A percentile compares a stretch with the other conserved stretches of the same genome.
Conservation (phyloP, 2,329 filamentous ascomycete genomes). For the Aureobasidium pullulans region DNA sequence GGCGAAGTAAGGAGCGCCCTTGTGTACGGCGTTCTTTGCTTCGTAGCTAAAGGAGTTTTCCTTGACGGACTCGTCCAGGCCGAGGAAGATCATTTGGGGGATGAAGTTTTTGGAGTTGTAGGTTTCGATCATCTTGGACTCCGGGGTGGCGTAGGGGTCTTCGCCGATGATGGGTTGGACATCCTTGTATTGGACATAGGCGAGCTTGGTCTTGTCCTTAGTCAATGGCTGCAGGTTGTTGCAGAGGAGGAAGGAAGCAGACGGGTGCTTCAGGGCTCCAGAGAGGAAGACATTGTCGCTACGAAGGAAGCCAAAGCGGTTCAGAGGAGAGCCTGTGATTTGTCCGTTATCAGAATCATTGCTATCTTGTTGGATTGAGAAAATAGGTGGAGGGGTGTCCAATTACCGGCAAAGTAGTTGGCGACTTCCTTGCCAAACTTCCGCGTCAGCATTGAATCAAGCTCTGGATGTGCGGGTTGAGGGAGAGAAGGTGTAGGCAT, state of each 20-base stretch:
- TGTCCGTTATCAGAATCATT: not conserved
- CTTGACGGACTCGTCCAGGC: constrained; percentile 60
- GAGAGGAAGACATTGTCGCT: constrained; percentile 63
- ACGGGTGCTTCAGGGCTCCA: constrained; percentile 57
- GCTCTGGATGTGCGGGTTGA: constrained; percentile 49
- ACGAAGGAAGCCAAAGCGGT: constrained; percentile 73
- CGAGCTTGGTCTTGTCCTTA: constrained; percentile 53
- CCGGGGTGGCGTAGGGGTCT: constrained; percentile 62
- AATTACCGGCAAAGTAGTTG: constrained; percentile 67
- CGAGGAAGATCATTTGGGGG: constrained; percentile 76
- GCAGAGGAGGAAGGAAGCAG: constrained; percentile 68
- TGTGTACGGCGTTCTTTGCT: constrained; percentile 59
- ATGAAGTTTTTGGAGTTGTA: constrained; percentile 64
- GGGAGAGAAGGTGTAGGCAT: constrained; percentile 44
- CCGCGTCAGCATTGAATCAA: constrained; percentile 63
- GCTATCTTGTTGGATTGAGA: not conserved
- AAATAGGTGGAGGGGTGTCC: not conserved
- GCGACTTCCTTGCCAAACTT: constrained; percentile 73
- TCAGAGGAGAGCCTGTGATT: constrained; percentile 57
- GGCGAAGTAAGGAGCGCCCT: constrained; percentile 78
- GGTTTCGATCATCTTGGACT: constrained; percentile 63
- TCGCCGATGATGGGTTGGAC: constrained; percentile 62
- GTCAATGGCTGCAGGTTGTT: constrained; percentile 71
- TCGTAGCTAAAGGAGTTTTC: constrained; percentile 51
- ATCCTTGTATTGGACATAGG: constrained; percentile 61